phyloP scores from a whole-genome alignment of 192 early-diverging fungal genomes.

The Entomortierella chlamydospora region DNA sequence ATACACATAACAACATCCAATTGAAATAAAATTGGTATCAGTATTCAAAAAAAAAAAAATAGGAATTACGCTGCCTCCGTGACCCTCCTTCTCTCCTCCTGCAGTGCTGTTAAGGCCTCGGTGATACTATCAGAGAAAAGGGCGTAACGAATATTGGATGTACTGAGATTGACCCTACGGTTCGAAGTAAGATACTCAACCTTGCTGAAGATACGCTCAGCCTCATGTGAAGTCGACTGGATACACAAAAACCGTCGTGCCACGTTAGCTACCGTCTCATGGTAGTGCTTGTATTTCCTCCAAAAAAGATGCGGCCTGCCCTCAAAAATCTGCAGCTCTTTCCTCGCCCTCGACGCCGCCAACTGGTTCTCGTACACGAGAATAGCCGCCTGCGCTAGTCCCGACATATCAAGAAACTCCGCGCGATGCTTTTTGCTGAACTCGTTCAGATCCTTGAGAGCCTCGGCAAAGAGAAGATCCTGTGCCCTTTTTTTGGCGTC shows the following conservation, averaged over 20 bases:
- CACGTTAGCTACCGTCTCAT: neutral
- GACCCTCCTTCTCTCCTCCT: neutral
- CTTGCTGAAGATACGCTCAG: conserved; percentile 20
- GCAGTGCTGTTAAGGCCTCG: conserved; percentile 9
- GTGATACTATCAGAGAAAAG: conserved; percentile 6
- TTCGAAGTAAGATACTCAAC: conserved; percentile 13
- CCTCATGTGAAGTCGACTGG: conserved; percentile 11
- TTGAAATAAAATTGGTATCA: too few species aligned
- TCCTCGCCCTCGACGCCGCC: neutral
- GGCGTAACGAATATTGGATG: neutral
- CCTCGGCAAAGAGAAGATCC: neutral
- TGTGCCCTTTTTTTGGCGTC: neutral
- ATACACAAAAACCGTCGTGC: conserved; percentile 18
- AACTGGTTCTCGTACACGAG: neutral
- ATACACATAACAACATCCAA: too few species aligned
- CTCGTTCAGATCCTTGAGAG: neutral
- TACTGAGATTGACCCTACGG: neutral
- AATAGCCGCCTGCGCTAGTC: neutral
- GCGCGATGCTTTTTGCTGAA: too few species aligned
- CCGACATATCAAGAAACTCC: too few species aligned
- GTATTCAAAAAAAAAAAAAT: too few species aligned
- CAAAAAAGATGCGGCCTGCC: conserved; percentile 10
- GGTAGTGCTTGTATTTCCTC: conserved; percentile 5
- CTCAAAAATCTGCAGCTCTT: neutral
- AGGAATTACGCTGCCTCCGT: neutral